These are phyloP conservation scores for Alnus rubra DNA, from an alignment of 306 rosid species.

Conservation along the genomic window DNA sequence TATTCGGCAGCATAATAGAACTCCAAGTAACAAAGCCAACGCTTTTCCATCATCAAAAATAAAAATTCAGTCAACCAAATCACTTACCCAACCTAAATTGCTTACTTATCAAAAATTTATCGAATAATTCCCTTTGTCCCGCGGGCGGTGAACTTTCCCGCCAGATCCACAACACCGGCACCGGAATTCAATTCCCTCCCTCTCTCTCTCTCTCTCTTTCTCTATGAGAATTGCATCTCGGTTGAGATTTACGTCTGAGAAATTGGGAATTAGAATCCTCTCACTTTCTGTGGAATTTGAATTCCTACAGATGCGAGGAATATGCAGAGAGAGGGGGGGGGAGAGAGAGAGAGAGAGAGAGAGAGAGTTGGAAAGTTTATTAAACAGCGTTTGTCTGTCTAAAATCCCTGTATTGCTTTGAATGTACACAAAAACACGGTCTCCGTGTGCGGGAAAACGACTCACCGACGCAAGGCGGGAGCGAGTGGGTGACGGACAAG, in stretches of 20 bases:
- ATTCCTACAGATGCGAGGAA: conserved; percentile 48
- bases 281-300: conserved; percentile 17
- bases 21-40: conserved; percentile 25
- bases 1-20: background rate
- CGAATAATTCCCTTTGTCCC: conserved; percentile 12
- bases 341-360: conserved; percentile 11
- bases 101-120: conserved; percentile 44
- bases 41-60: background rate
- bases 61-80: conserved; percentile 18
- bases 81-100: conserved; percentile 41
- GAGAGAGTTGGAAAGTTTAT: conserved; percentile 14
- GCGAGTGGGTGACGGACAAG: conserved; percentile 37
- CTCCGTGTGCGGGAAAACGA: conserved; percentile 11
- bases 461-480: conserved; percentile 23
- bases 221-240: background rate
- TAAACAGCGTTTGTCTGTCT: conserved; percentile 4
- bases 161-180: conserved; percentile 51
- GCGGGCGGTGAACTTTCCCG: background rate
- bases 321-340: conserved; percentile 36
- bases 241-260: background rate
- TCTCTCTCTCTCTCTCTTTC: background rate
- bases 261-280: conserved; percentile 19
- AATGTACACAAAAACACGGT: conserved; percentile 31
- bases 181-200: conserved; percentile 22
- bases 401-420: conserved; percentile 35